Evolutionary conservation across 768 basidiomycete species (phyloP).

Genomic region (Butyriboletus loyo): DNA sequence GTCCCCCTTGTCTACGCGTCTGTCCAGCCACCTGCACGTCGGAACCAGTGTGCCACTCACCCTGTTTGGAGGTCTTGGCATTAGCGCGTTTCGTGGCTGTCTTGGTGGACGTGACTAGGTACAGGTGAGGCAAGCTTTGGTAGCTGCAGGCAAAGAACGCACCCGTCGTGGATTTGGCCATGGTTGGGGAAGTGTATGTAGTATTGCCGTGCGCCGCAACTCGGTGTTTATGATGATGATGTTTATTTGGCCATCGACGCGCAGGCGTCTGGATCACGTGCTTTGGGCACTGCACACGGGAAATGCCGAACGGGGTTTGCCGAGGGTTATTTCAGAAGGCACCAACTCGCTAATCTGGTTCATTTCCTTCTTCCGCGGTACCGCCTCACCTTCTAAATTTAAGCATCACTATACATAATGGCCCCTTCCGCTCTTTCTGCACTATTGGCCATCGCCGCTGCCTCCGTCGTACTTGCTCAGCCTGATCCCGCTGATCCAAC

Average conservation of each 20-base stretch:
- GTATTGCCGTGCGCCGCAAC: neutral
- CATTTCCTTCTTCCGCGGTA: neutral
- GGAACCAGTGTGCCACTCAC: constrained; percentile 21
- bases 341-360: neutral
- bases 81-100: constrained; percentile 54
- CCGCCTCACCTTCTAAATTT: neutral
- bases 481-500: constrained; percentile 40
- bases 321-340: constrained; percentile 22
- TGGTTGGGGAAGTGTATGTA: constrained; percentile 26
- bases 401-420: constrained; percentile 24
- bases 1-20: constrained; percentile 35
- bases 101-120: constrained; percentile 53
- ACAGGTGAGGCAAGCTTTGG: constrained; percentile 1
- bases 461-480: constrained; percentile 32
- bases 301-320: constrained; percentile 9
- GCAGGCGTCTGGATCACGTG: constrained; percentile 31
- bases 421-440: constrained; percentile 41
- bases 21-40: neutral
- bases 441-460: constrained; percentile 31
- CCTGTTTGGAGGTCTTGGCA: constrained; percentile 39
- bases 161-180: constrained; percentile 56
- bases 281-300: constrained; percentile 18
- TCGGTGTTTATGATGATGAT: constrained; percentile 19
- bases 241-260: too few relatives aligned
- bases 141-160: constrained; percentile 3